phyloP scores from a whole-genome alignment of 768 basidiomycete species.

The Cystoderma amianthinum region DNA sequence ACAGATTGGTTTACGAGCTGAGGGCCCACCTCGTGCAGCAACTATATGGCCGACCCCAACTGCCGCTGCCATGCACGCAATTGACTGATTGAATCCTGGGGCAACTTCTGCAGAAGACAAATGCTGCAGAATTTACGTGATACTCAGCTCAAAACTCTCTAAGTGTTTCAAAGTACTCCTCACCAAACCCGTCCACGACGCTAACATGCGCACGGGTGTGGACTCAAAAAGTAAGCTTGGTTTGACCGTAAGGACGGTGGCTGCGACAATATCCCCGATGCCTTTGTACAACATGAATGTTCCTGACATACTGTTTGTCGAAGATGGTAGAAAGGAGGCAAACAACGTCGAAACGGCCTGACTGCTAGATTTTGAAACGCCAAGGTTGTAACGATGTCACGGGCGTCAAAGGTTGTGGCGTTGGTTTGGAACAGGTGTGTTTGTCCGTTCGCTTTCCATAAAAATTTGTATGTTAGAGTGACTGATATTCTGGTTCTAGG shows the following conservation, averaged over 20 bases:
- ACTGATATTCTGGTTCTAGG: too few species aligned
- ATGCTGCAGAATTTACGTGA: constrained; percentile 20
- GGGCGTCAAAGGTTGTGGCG: too few species aligned
- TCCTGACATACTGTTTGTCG: constrained; percentile 1
- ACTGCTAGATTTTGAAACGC: not conserved
- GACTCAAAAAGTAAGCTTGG: constrained; percentile 22
- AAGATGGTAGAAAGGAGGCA: not conserved
- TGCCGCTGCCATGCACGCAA: constrained; percentile 26
- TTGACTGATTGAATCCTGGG: constrained; percentile 26
- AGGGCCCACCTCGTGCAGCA: constrained; percentile 17
- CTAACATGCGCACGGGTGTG: constrained; percentile 8
- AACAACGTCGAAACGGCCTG: not conserved
- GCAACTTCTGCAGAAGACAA: constrained; percentile 15
- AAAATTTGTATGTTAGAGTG: too few species aligned
- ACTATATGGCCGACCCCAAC: constrained; percentile 22
- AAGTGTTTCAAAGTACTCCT: constrained; percentile 1
- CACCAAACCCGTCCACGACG: constrained; percentile 18
- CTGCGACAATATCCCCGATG: constrained; percentile 18
- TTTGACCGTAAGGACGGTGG: constrained; percentile 14
- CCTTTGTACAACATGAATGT: constrained; percentile 17
- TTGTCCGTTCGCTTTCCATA: too few species aligned
- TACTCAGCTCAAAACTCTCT: not conserved
- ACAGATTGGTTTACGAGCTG: constrained; percentile 17
- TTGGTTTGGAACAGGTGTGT: too few species aligned
- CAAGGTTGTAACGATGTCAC: too few species aligned